Evolutionary conservation across 257 asterid genomes (phyloP).

Genomic region (Capsicum chinense): DNA sequence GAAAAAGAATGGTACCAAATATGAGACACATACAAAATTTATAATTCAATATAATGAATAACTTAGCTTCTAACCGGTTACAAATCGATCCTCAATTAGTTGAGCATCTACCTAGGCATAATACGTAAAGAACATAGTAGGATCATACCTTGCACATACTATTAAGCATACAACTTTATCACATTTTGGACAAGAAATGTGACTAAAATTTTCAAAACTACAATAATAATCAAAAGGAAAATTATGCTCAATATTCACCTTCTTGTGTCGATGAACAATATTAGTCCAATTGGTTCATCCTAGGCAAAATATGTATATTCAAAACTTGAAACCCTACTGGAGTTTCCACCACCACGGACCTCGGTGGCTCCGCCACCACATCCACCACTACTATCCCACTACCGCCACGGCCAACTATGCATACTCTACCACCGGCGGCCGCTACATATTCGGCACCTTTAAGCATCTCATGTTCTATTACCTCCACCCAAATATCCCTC

Average conservation of each 20-base stretch:
- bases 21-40: no score
- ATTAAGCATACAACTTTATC: not conserved
- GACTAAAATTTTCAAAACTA: not conserved
- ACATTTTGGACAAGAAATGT: not conserved
- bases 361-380: constrained; percentile 50
- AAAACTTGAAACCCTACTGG: constrained; percentile 56
- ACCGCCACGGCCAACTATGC: constrained; percentile 55
- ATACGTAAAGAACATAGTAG: not conserved
- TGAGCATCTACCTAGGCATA: not conserved
- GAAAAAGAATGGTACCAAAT: no score
- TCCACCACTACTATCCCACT: constrained; percentile 61
- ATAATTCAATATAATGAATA: not conserved
- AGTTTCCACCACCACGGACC: constrained; percentile 59
- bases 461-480: constrained; percentile 45
- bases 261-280: not conserved
- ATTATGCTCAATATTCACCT: not conserved
- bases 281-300: constrained; percentile 42
- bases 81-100: not conserved
- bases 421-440: constrained; percentile 68
- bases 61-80: not conserved
- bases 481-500: constrained; percentile 59
- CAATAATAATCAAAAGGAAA: not conserved
- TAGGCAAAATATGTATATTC: constrained; percentile 66
- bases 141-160: not conserved
- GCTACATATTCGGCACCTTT: constrained; percentile 64